These are phyloP conservation scores for Verticillium dahliae DNA, from an alignment of 2,329 filamentous ascomycete genomes.

Conservation along the genomic window DNA sequence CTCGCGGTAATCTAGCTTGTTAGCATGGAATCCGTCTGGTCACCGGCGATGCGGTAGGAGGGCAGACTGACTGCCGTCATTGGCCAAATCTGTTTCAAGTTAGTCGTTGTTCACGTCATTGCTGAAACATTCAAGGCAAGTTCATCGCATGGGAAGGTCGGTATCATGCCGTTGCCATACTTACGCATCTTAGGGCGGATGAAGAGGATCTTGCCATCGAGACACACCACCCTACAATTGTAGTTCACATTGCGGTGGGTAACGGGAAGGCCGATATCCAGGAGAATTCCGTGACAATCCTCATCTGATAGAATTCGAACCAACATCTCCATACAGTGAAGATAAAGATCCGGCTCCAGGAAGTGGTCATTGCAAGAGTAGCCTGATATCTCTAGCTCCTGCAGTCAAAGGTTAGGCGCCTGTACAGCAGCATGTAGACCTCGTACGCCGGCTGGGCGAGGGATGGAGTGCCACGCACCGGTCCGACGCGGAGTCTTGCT, in stretches of 20 bases:
- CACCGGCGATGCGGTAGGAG: not conserved
- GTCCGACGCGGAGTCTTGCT: slow-evolving; percentile 53
- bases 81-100: slow-evolving; percentile 41
- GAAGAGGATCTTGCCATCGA: slow-evolving; percentile 61
- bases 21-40: not conserved
- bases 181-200: slow-evolving; percentile 60
- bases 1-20: slow-evolving; percentile 46
- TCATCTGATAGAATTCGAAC: slow-evolving; percentile 53
- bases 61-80: slow-evolving; percentile 43
- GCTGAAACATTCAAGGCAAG: too few relatives aligned
- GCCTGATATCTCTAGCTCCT: slow-evolving; percentile 46
- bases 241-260: slow-evolving; percentile 31
- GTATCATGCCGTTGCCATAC: slow-evolving; percentile 16
- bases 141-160: too few relatives aligned
- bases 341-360: slow-evolving; percentile 49
- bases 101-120: not conserved
- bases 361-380: slow-evolving; percentile 66
- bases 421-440: too few relatives aligned
- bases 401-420: not conserved
- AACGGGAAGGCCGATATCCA: slow-evolving; percentile 62
- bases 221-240: slow-evolving; percentile 30
- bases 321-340: slow-evolving; percentile 58
- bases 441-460: too few relatives aligned
- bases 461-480: slow-evolving; percentile 22
- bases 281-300: slow-evolving; percentile 57